Evolutionary conservation across 306 rosid genomes (phyloP).

Genomic region (Glycine tomentella): DNA sequence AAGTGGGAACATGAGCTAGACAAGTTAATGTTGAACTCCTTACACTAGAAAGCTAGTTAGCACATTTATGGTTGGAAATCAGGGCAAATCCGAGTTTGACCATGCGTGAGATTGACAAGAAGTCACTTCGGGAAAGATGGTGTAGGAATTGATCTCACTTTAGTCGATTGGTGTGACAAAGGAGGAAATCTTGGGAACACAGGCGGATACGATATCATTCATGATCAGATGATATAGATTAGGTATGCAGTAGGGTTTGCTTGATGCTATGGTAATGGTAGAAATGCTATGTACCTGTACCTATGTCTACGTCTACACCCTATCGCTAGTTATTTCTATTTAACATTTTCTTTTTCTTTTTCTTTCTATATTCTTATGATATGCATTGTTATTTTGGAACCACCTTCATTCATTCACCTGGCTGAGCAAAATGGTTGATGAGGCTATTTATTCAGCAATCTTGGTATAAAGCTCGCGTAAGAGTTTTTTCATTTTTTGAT

Average conservation of each 20-base stretch:
- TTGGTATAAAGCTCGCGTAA: too few relatives aligned
- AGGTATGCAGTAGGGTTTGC: not conserved
- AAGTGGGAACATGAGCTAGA: not conserved
- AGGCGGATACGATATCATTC: too few relatives aligned
- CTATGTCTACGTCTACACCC: not conserved
- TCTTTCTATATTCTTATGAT: not conserved
- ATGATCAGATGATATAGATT: too few relatives aligned
- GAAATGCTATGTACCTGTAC: not conserved
- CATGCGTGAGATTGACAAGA: conserved; percentile 15
- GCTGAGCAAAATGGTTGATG: not conserved
- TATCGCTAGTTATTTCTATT: not conserved
- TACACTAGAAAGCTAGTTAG: not conserved
- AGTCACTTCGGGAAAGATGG: conserved; percentile 13
- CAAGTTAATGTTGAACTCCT: not conserved
- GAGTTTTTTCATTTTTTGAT: too few relatives aligned
- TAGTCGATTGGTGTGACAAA: conserved; percentile 42
- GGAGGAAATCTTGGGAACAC: conserved; percentile 33
- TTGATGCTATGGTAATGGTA: not conserved
- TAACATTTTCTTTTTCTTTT: not conserved
- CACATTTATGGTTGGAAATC: not conserved
- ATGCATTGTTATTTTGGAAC: not conserved
- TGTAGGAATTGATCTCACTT: conserved; percentile 9
- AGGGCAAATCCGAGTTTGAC: conserved; percentile 31
- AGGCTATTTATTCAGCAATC: not conserved
- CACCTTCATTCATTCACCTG: not conserved